Conservation (phyloP, 1,284 basidiomycete genomes). For the Fomitopsis schrenkii region DNA sequence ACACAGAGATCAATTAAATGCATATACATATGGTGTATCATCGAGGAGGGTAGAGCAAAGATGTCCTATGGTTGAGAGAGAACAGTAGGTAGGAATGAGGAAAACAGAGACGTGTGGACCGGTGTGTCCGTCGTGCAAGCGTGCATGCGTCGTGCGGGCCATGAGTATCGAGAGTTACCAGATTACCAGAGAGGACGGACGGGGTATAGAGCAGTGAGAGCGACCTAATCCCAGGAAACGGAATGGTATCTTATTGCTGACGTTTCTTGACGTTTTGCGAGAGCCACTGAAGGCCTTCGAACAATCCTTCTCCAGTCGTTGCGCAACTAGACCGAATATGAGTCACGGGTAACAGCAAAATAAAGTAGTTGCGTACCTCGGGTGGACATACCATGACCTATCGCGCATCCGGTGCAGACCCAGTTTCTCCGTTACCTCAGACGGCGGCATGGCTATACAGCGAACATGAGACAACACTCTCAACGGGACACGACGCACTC, state of each 20-base stretch:
- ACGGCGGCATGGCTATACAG: constrained; percentile 89
- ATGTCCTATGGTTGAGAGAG: constrained; percentile 26
- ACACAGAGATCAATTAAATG: constrained; percentile 32
- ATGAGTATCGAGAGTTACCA: constrained; percentile 28
- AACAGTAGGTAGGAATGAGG: constrained; percentile 21
- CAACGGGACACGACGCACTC: constrained; percentile 20
- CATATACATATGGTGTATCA: constrained; percentile 28
- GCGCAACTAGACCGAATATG: constrained; percentile 62
- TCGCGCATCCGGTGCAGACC: constrained; percentile 96
- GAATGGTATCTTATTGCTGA: constrained; percentile 47
- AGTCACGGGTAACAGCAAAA: background rate
- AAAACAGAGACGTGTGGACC: constrained; percentile 27
- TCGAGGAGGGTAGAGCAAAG: constrained; percentile 23
- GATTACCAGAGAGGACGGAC: constrained; percentile 14
- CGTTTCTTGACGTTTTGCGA: constrained; percentile 95
- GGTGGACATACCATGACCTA: constrained; percentile 98
- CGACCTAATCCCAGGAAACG: constrained; percentile 12
- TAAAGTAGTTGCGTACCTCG: constrained; percentile 58
- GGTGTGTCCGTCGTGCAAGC: constrained; percentile 30
- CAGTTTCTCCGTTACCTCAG: constrained; percentile 97
- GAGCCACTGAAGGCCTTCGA: constrained; percentile 95
- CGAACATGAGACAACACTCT: background rate
- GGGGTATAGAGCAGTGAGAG: constrained; percentile 25
- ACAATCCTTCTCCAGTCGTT: constrained; percentile 93
- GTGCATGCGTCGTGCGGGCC: constrained; percentile 31